These are phyloP conservation scores for Russula sp. DNA, from an alignment of 768 basidiomycete genomes.

Conservation along the genomic window DNA sequence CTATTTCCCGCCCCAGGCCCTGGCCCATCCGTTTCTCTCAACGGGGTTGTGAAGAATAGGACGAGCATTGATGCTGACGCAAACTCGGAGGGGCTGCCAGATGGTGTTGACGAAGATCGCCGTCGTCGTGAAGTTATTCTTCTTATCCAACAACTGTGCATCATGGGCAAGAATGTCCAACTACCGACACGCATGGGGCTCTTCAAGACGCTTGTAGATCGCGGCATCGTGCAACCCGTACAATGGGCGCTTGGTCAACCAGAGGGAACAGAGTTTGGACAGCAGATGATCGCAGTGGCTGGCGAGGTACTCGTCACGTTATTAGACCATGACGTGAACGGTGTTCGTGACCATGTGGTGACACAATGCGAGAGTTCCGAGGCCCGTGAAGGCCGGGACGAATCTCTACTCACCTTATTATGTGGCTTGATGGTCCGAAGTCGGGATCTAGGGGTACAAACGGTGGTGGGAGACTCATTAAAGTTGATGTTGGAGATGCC, in stretches of 20 bases:
- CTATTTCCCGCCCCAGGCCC: conserved; percentile 44
- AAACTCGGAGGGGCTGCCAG: conserved; percentile 6
- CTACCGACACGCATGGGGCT: conserved; percentile 76
- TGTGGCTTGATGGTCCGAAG: conserved; percentile 73
- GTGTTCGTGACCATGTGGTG: conserved; percentile 76
- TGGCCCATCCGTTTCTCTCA: conserved; percentile 25
- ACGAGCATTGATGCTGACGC: conserved; percentile 23
- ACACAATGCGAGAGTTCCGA: conserved; percentile 67
- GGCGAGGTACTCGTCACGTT: conserved; percentile 81
- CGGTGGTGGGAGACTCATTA: conserved; percentile 83
- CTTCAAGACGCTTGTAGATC: conserved; percentile 81
- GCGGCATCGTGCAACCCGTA: conserved; percentile 82
- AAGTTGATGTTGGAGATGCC: conserved; percentile 78
- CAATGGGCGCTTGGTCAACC: conserved; percentile 83
- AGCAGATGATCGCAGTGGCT: conserved; percentile 65
- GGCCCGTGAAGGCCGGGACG: conserved; percentile 54
- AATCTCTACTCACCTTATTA: conserved; percentile 69
- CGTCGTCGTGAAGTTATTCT: conserved; percentile 72
- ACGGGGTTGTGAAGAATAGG: conserved; percentile 26
- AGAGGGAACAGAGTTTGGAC: conserved; percentile 44
- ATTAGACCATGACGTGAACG: conserved; percentile 86
- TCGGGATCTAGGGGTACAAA: conserved; percentile 80
- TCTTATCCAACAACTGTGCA: conserved; percentile 85
- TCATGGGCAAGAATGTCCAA: conserved; percentile 97
- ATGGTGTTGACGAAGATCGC: conserved; percentile 19